Percentiles rank a stretch among this genome's conserved stretches.
These are phyloP conservation scores for Ulmus americana DNA, from an alignment of 331 rosid genomes.

Conservation along the genomic window DNA sequence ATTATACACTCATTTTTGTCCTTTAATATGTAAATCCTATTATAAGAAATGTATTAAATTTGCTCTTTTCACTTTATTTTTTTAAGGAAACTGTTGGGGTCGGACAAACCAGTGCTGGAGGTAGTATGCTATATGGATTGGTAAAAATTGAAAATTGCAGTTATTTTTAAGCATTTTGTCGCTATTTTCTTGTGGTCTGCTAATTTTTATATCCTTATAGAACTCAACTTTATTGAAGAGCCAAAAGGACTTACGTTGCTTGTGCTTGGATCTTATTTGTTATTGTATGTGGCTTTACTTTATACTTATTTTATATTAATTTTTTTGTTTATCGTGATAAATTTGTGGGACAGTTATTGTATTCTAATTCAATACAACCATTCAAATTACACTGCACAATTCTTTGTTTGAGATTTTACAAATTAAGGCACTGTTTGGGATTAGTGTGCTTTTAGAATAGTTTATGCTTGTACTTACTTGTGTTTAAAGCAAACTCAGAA, in stretches of 20 bases:
- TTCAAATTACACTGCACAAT: background rate
- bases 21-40: background rate
- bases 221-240: background rate
- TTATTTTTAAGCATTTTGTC: conserved; percentile 13
- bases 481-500: too few relatives aligned
- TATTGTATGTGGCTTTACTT: conserved; percentile 1
- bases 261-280: background rate
- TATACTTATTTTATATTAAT: background rate
- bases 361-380: background rate
- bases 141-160: conserved; percentile 2
- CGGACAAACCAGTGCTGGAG: conserved; percentile 34
- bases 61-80: conserved; percentile 5
- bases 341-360: background rate
- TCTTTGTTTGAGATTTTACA: background rate
- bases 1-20: background rate
- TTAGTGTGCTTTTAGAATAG: too few relatives aligned
- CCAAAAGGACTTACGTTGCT: background rate
- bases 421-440: background rate
- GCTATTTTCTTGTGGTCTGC: background rate
- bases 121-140: conserved; percentile 31
- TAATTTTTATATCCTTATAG: background rate
- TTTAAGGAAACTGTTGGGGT: conserved; percentile 41
- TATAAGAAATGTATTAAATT: background rate
- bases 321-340: background rate
- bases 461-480: too few relatives aligned